Evolutionary conservation across 805 yeast genomes (phyloP), one percentile per base, ranked within the genome.

Genomic region (Starmerella apicola): DNA sequence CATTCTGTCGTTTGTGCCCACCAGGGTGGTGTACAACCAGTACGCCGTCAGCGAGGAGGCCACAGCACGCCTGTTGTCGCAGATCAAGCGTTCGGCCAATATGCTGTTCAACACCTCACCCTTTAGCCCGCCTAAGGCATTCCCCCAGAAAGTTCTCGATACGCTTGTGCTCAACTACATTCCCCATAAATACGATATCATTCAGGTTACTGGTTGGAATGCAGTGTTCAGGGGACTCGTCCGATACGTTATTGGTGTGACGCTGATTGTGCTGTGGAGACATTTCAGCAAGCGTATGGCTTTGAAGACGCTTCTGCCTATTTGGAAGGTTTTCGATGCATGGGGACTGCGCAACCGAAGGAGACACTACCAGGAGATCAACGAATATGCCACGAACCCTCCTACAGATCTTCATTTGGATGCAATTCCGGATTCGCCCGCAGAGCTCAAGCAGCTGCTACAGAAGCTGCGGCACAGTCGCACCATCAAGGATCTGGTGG

Each of bases 231-330:
- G 26, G 8, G 34, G 34, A 10, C 5, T 64, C 0, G 38, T 67
- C 7, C 61, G 96, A 38, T 58, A 80, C 3, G 23, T 68, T 0
- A 34, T 81, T 8, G 96, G 96, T 5, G 70, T 83, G 0, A 46
- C 55, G 0, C 43, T 69, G 5, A 79, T 88, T 22, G 70, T 74
- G 1, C 39, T 68, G 3, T 88, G 97, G 97, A 80, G 86, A 47
- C 60, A 71, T 1, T 34, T 74, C 3, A 70, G 86, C 43, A 85
- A 84, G 57, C 78, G 80, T n/a, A 45, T 76, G 2, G 62, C 83
- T 2, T 69, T 72, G 52, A 60, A 65, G 15, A 39, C 73, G 9
- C 63, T 83, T 32, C 75, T 77, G 5, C 82, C 84, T 1, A 50
- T 78, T 12, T 78, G 75, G 61, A 65, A 67, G 22, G 32, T 49